Evolutionary conservation across 1,284 basidiomycete species (phyloP).

Genomic region (Moesziomyces sp.): DNA sequence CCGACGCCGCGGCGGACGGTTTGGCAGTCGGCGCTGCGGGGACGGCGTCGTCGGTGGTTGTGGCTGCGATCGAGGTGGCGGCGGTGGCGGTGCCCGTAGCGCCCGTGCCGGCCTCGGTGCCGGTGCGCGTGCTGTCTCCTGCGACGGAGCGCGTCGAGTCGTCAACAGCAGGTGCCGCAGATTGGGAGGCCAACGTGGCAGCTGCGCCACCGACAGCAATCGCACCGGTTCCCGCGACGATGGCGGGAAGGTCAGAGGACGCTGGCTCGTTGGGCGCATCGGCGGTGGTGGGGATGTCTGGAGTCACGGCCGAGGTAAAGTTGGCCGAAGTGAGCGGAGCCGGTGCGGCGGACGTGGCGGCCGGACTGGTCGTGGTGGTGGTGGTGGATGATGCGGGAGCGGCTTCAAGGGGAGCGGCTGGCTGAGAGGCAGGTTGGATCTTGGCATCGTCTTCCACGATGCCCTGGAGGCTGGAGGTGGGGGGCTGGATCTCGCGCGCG

Average conservation of each 20-base stretch:
- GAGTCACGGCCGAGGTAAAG: constrained; percentile 14
- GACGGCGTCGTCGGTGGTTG: constrained; percentile 58
- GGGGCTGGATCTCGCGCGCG: constrained; percentile 35
- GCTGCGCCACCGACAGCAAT: constrained; percentile 22
- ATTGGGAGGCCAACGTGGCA: constrained; percentile 61
- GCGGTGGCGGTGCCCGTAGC: constrained; percentile 38
- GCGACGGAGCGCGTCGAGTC: constrained; percentile 35
- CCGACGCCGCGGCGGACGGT: constrained; percentile 3
- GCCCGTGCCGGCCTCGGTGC: constrained; percentile 2
- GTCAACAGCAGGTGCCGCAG: constrained; percentile 17
- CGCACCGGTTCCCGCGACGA: constrained; percentile 24
- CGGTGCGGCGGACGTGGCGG: constrained; percentile 8
- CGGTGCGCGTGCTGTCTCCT: constrained; percentile 33
- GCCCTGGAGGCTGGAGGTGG: constrained; percentile 26
- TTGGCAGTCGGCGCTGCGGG: constrained; percentile 10
- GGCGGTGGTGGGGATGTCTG: constrained; percentile 10
- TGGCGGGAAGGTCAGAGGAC: constrained; percentile 6
- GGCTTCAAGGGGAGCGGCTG: neutral
- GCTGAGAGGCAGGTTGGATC: constrained; percentile 2
- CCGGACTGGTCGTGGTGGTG: constrained; percentile 12
- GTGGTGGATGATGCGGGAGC: constrained; percentile 5
- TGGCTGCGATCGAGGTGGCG: constrained; percentile 54
- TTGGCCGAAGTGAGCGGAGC: constrained; percentile 27
- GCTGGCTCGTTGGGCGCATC: constrained; percentile 3
- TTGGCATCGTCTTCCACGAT: constrained; percentile 27